Conservation (phyloP, 2,329 filamentous ascomycete genomes). For the Penicillium nordicum region DNA sequence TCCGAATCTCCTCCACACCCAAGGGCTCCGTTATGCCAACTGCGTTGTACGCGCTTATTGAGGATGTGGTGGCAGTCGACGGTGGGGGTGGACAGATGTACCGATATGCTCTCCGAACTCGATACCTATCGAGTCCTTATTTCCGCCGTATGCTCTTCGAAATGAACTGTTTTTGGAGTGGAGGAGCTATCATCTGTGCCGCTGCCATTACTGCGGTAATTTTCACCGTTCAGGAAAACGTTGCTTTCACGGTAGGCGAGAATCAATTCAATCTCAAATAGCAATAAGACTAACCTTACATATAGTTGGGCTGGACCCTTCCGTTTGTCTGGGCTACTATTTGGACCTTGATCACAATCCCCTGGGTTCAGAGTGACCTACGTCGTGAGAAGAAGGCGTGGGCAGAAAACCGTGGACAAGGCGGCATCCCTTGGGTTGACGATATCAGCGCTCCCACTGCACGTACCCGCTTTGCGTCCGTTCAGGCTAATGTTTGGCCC, state of each 20-base stretch:
- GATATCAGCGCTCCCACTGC: conserved; percentile 37
- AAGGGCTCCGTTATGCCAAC: conserved; percentile 59
- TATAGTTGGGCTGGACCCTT: conserved; percentile 42
- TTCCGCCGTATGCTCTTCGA: conserved; percentile 54
- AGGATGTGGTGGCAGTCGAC: conserved; percentile 66
- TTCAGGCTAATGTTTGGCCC: conserved; percentile 31
- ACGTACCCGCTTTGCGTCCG: conserved; percentile 38
- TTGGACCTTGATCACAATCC: conserved; percentile 46
- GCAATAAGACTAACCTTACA: conserved; percentile 5
- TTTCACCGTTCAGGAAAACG: conserved; percentile 47
- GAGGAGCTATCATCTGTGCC: conserved; percentile 49
- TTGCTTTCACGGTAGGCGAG: conserved; percentile 47
- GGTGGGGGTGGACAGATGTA: conserved; percentile 57
- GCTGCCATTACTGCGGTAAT: conserved; percentile 48
- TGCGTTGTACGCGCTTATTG: conserved; percentile 62
- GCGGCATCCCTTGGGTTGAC: conserved; percentile 38
- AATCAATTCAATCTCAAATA: neutral
- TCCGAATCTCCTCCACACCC: conserved; percentile 61
- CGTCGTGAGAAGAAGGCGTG: conserved; percentile 45
- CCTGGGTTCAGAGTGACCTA: conserved; percentile 46
- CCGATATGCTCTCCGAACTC: conserved; percentile 48
- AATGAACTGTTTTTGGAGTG: conserved; percentile 58
- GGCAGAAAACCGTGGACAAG: conserved; percentile 33
- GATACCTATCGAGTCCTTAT: conserved; percentile 53
- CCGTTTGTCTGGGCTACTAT: conserved; percentile 43